A percentile compares a stretch with the other conserved stretches of the same genome.
phyloP scores from a whole-genome alignment of 2,329 filamentous ascomycete species.

The Cladosporium velox region DNA sequence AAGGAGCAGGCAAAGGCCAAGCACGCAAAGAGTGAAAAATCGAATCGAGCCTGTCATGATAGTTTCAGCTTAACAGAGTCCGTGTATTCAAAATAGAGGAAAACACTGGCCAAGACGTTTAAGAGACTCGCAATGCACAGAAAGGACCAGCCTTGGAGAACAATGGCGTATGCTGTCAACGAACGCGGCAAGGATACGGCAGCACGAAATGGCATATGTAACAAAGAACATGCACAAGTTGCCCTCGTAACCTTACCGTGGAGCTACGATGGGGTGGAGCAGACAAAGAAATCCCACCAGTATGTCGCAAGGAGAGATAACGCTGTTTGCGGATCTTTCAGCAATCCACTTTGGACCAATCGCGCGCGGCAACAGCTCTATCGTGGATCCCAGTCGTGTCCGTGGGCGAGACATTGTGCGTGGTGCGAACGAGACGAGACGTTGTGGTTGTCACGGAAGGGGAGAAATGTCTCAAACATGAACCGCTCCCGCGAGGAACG shows the following conservation, averaged over 20 bases:
- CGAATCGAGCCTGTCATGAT: constrained; percentile 18
- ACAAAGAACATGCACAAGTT: constrained; percentile 16
- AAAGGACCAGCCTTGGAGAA: neutral
- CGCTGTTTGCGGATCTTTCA: constrained; percentile 10
- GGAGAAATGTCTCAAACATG: constrained; percentile 1
- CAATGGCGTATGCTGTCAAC: constrained; percentile 1
- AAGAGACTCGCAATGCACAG: neutral
- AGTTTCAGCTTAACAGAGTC: constrained; percentile 8
- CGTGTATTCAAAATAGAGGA: neutral
- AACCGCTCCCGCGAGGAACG: neutral
- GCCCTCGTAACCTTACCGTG: constrained; percentile 15
- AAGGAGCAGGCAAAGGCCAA: constrained; percentile 14
- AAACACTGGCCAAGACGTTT: constrained; percentile 10
- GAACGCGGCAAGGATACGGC: neutral
- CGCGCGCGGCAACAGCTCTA: constrained; percentile 5
- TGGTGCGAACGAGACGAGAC: neutral
- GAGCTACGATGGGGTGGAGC: neutral
- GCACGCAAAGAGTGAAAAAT: constrained; percentile 6
- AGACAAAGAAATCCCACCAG: constrained; percentile 9
- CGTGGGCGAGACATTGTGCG: constrained; percentile 1
- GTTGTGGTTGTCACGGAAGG: constrained; percentile 7
- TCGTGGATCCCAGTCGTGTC: neutral
- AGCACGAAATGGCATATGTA: neutral
- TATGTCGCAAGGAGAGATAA: neutral
- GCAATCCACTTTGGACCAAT: neutral